A percentile compares a stretch with the other conserved stretches of the same genome.
These are phyloP conservation scores for Fusarium austroafricanum DNA, from an alignment of 2,329 filamentous ascomycete genomes.

Conservation along the genomic window DNA sequence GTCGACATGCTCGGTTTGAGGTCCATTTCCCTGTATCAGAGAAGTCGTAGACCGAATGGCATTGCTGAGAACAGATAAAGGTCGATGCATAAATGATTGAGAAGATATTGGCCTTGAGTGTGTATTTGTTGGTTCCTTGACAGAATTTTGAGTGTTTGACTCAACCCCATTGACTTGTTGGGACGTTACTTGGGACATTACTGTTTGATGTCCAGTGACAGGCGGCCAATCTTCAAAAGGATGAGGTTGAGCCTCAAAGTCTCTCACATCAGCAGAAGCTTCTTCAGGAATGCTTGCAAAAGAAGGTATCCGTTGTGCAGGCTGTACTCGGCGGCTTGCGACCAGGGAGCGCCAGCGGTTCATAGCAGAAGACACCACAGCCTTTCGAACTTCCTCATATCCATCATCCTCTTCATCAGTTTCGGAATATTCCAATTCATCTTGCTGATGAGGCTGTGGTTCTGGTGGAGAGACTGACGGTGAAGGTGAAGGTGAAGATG, in stretches of 20 bases:
- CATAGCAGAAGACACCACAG: slow-evolving; percentile 40
- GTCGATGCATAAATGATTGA: slow-evolving; percentile 24
- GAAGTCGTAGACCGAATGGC: slow-evolving; percentile 18
- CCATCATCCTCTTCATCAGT: slow-evolving; percentile 29
- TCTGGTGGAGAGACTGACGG: slow-evolving; percentile 1
- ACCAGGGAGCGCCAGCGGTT: slow-evolving; percentile 43
- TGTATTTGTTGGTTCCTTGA: slow-evolving; percentile 13
- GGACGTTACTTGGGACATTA: not conserved
- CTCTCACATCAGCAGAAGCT: slow-evolving; percentile 21
- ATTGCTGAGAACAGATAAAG: slow-evolving; percentile 15
- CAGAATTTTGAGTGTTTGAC: slow-evolving; percentile 2
- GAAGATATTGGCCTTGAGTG: slow-evolving; percentile 6
- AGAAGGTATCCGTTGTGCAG: slow-evolving; percentile 22
- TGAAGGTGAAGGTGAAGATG: slow-evolving; percentile 7
- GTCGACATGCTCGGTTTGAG: not conserved
- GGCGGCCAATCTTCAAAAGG: slow-evolving; percentile 18
- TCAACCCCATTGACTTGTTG: slow-evolving; percentile 23
- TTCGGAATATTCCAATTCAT: slow-evolving; percentile 10
- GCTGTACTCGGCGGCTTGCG: slow-evolving; percentile 22
- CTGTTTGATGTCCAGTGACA: slow-evolving; percentile 3
- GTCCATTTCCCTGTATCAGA: slow-evolving; percentile 8
- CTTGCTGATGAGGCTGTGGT: slow-evolving; percentile 6
- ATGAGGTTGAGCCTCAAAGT: slow-evolving; percentile 21
- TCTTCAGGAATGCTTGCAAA: slow-evolving; percentile 31
- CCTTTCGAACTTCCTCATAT: slow-evolving; percentile 33